Evolutionary conservation across 148 eudicot genomes (phyloP), one percentile per base, ranked within the genome.

Genomic region (Rhododendron kiyosumense): DNA sequence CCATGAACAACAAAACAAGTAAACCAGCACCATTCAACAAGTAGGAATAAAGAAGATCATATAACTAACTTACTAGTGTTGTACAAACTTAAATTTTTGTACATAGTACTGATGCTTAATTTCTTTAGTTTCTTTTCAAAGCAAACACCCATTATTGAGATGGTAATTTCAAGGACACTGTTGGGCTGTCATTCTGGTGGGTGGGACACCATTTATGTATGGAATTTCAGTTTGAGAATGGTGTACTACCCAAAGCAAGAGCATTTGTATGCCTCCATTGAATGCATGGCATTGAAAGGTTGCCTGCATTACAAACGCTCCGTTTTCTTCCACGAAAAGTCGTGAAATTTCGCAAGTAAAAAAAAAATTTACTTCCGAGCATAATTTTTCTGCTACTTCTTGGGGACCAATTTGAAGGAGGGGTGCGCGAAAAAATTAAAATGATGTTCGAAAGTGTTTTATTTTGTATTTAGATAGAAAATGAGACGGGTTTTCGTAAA

Each of bases 261-360:
- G 38, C 61, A 80, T 9, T 30, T 15, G 18, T 83, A 22, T 49
- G 69, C 86, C 30, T 89, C 84, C 80, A 89, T 71, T 83, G 86
- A 84, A 84, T 85, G 87, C 89, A 84, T 86, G 88, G 86, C 76
- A 85, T 46, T 45, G 65, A 77, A 86, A 88, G 86, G 81, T 81
- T 83, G 88, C 51, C 85, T 81, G 78, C 13, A 43, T 18, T 63
- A 79, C 86, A 75, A 78, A 26, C 3, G 32, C 74, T 11, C 32
- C 32, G 0, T 11, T 4, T 26, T 26, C 74, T 26, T 67, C 32
- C 11, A 3, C 13, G 34, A 67, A 67, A 67, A 67, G 74, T n/a
- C 74, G 32, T 67, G 5, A 26, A 20, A 20, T 59, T 59, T 22
- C 7, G 1, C 22, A 20, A 14, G 15, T 46, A 1, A 46, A 8